phyloP scores from a whole-genome alignment of 2,329 filamentous ascomycete species.

The Elsinoe batatas region DNA sequence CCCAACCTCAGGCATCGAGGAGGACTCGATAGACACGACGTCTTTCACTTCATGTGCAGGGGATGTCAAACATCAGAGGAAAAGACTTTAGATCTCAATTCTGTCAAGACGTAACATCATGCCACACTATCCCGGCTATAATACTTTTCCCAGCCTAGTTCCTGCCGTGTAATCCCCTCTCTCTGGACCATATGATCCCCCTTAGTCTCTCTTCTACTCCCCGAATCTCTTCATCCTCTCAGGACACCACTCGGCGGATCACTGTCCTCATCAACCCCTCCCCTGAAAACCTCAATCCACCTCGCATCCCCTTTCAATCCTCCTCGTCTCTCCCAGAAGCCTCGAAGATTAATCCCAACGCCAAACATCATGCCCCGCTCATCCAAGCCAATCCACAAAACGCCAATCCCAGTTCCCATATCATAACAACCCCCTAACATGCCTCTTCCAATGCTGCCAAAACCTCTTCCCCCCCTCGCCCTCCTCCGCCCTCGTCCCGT shows the following conservation, averaged over 20 bases:
- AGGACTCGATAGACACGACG: not conserved
- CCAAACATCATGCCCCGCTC: not conserved
- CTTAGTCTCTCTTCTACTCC: not conserved
- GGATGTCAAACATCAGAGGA: too few species aligned
- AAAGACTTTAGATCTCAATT: slow-evolving; percentile 7
- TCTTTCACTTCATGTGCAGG: too few species aligned
- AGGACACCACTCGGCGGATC: too few species aligned
- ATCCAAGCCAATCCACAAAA: not conserved
- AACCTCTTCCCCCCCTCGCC: not conserved
- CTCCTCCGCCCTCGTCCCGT: not conserved
- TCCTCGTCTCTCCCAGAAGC: too few species aligned
- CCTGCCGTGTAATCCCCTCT: not conserved
- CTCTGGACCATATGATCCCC: not conserved
- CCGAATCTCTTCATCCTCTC: too few species aligned
- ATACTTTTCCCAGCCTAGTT: not conserved
- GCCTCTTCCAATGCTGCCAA: not conserved
- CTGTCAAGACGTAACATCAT: slow-evolving; percentile 1
- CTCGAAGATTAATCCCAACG: not conserved
- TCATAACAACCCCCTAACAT: not conserved
- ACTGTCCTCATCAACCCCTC: too few species aligned
- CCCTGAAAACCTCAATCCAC: too few species aligned
- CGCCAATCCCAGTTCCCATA: not conserved
- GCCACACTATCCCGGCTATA: not conserved
- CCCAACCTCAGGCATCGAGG: not conserved
- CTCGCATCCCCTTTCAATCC: too few species aligned